Percentiles rank a stretch among this genome's conserved stretches.
These are phyloP conservation scores for Ustulina deusta DNA, from an alignment of 2,329 filamentous ascomycete species.

Conservation along the genomic window DNA sequence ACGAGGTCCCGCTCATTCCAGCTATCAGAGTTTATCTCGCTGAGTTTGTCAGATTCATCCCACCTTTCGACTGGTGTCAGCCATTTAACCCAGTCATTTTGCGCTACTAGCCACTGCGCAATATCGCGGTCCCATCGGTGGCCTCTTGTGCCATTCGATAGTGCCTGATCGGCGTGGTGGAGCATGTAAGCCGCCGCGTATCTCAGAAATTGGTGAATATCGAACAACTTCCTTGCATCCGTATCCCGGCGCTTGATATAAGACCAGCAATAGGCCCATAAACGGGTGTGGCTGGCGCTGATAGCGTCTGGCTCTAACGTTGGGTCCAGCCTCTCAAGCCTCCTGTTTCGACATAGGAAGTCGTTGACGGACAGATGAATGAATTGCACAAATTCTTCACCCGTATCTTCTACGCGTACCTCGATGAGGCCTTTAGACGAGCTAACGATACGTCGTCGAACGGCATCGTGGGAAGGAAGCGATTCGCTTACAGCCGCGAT, in stretches of 20 bases:
- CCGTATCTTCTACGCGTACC: neutral
- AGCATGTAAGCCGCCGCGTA: neutral
- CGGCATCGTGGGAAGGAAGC: neutral
- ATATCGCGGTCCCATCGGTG: neutral
- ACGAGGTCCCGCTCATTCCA: neutral
- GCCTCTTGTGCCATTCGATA: neutral
- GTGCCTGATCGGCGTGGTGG: constrained; percentile 4
- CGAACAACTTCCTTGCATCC: neutral
- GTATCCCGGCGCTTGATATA: neutral
- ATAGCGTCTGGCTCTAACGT: constrained; percentile 7
- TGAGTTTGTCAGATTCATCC: neutral
- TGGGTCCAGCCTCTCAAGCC: neutral
- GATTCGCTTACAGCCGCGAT: neutral
- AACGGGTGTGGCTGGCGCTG: neutral
- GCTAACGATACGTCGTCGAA: constrained; percentile 7
- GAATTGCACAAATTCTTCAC: constrained; percentile 18
- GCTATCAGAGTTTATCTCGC: neutral
- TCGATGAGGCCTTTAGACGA: constrained; percentile 18
- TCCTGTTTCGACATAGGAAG: constrained; percentile 11
- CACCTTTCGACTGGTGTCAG: neutral
- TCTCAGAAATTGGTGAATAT: neutral
- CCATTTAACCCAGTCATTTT: neutral
- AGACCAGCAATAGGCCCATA: constrained; percentile 21
- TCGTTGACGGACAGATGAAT: constrained; percentile 19
- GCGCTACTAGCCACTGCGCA: neutral